Base-by-base conservation (phyloP, 495 filamentous ascomycete species). In the Talaromyces adpressus region DNA sequence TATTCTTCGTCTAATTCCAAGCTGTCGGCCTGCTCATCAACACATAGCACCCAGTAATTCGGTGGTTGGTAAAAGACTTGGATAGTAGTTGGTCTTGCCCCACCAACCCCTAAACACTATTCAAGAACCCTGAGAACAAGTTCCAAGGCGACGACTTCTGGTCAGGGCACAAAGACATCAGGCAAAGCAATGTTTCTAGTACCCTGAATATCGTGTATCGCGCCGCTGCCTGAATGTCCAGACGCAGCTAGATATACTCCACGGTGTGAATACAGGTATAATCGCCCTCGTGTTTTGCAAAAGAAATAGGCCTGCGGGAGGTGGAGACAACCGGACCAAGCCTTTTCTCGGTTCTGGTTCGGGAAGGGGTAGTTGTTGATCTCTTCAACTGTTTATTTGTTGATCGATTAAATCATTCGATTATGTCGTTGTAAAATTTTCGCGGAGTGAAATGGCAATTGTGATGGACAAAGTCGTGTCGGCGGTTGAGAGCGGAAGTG, bases 281-380 rank as follows among this genome's bases (percentile, higher is more conserved):
- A 27, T 16, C 11, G 52, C 14, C 52, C 22, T 56, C 22, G 27
- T 27, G 27, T 29, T 29, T 49, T 49, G 58, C 18, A 6, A 49
- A 34, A 30, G 18, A 30, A 53, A 62, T 30, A 62, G 45, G 29
- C 39, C 60, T 23, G 47, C 60, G 41, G 45, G 22, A 62, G 60
- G 60, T 62, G 60, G 60, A 62, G 60, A 53, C 60, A 62, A 49
- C 60, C 60, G 7, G 25, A 49, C 47, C 20, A 62, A 49, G 20
- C 11, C 34, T 60, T 60, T 60, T 60, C 58, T 23, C 58, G 58
- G 58, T 41, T 47, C 58, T 47, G 36, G 60, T 36, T 32, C 60
- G 60, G 39, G 60, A 58, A 58, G 56, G 49, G 18, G 18, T 34
- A 32, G 23, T n/a, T 34, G 12, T 23, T n/a, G 25, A 52, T 36